Evolutionary conservation across 371 early-diverging fungal genomes (phyloP).

Genomic region (Haplosporangium sp.): DNA sequence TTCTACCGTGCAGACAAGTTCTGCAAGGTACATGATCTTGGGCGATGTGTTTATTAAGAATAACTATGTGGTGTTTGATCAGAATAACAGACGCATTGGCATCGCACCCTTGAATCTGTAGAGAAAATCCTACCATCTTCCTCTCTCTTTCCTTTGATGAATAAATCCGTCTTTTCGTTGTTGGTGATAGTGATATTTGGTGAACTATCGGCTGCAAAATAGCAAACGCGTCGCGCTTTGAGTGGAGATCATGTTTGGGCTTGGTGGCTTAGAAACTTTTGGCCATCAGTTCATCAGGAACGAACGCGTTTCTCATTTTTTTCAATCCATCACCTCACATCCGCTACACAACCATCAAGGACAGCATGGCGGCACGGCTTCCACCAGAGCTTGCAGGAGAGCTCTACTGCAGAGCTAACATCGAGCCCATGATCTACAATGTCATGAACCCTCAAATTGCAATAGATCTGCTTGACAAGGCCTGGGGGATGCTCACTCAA

Average conservation of each 20-base stretch:
- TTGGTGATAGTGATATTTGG: too few species aligned
- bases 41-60: constrained; percentile 2
- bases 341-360: background rate
- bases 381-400: constrained; percentile 51
- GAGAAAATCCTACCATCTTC: background rate
- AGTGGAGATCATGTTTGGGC: too few species aligned
- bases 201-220: too few species aligned
- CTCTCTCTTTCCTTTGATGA: background rate
- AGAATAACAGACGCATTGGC: background rate
- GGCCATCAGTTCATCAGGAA: too few species aligned
- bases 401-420: constrained; percentile 49
- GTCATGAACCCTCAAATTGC: constrained; percentile 43
- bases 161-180: background rate
- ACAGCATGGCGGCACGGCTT: constrained; percentile 31
- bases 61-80: constrained; percentile 1
- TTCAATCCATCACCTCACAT: background rate
- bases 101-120: background rate
- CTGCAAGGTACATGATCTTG: background rate
- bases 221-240: too few species aligned
- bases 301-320: background rate
- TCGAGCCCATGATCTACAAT: constrained; percentile 46
- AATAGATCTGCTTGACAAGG: constrained; percentile 30
- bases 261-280: too few species aligned
- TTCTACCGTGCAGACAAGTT: background rate
- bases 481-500: constrained; percentile 38